Percentiles rank a stretch among this genome's conserved stretches.
Evolutionary conservation across 768 basidiomycete species (phyloP).

Genomic region (Mycena metata): DNA sequence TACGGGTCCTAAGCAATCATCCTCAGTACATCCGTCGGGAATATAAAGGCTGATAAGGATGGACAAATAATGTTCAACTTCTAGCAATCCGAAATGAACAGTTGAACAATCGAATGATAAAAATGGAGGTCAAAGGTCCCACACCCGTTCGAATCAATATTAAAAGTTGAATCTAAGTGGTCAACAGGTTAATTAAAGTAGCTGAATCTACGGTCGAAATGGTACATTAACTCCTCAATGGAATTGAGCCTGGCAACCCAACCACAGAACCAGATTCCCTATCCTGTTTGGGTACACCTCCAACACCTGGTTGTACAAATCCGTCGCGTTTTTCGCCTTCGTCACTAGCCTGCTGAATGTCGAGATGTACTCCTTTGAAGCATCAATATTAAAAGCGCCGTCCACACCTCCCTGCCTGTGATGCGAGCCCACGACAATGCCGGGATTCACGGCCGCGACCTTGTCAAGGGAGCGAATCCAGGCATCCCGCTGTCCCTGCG

Average conservation of each 20-base stretch:
- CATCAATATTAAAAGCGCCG: conserved; percentile 21
- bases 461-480: conserved; percentile 28
- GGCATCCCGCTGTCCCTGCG: conserved; percentile 26
- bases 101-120: conserved; percentile 5
- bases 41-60: no score
- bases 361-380: conserved; percentile 29
- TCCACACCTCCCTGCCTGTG: conserved; percentile 24
- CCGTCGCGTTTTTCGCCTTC: conserved; percentile 21
- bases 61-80: no score
- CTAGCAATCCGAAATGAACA: not conserved
- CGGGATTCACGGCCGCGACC: conserved; percentile 26
- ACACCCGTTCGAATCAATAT: conserved; percentile 2
- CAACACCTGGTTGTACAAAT: conserved; percentile 22
- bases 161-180: conserved; percentile 14
- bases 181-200: conserved; percentile 4
- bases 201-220: conserved; percentile 14
- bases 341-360: conserved; percentile 20
- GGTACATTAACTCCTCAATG: conserved; percentile 15
- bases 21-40: no score
- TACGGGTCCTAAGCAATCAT: no score
- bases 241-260: conserved; percentile 28
- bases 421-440: conserved; percentile 26
- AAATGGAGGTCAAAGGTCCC: conserved; percentile 5
- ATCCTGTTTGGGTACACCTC: conserved; percentile 28
- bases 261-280: conserved; percentile 22